phyloP scores from a whole-genome alignment of 805 yeast species.

The Teunomyces barrocoloradensis region DNA sequence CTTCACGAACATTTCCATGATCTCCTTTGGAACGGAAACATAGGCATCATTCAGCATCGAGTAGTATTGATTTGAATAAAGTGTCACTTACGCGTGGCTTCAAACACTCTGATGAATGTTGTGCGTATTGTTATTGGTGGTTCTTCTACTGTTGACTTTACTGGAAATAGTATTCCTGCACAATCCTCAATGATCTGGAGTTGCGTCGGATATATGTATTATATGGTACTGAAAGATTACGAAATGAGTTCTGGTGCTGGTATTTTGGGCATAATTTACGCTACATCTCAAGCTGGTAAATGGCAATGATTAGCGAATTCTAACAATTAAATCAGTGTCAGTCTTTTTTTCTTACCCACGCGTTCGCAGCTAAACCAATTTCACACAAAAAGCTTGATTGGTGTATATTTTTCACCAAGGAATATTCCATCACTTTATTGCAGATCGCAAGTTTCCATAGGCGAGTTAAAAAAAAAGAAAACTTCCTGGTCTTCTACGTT shows the following conservation, averaged over 20 bases:
- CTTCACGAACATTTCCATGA: conserved; percentile 1
- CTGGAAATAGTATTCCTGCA: background rate
- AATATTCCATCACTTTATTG: background rate
- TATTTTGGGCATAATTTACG: too few relatives aligned
- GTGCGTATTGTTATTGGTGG: background rate
- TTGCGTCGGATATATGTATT: background rate
- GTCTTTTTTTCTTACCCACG: background rate
- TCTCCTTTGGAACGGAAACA: background rate
- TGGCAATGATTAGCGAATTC: too few relatives aligned
- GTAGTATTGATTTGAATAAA: background rate
- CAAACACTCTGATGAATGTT: background rate
- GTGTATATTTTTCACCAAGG: background rate
- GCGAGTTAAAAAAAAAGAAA: background rate
- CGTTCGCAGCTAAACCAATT: background rate
- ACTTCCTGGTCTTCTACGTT: too few relatives aligned
- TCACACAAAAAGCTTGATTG: too few relatives aligned
- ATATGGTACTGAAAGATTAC: too few relatives aligned
- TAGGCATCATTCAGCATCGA: conserved; percentile 1
- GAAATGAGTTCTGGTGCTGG: too few relatives aligned
- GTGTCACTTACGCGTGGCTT: background rate
- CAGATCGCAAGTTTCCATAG: background rate
- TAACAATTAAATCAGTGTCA: background rate
- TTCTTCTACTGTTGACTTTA: background rate
- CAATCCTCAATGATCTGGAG: background rate
- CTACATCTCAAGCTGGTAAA: too few relatives aligned